Evolutionary conservation across 1,284 basidiomycete genomes (phyloP), one percentile per base, ranked within the genome.

Genomic region (Mycena sp.): DNA sequence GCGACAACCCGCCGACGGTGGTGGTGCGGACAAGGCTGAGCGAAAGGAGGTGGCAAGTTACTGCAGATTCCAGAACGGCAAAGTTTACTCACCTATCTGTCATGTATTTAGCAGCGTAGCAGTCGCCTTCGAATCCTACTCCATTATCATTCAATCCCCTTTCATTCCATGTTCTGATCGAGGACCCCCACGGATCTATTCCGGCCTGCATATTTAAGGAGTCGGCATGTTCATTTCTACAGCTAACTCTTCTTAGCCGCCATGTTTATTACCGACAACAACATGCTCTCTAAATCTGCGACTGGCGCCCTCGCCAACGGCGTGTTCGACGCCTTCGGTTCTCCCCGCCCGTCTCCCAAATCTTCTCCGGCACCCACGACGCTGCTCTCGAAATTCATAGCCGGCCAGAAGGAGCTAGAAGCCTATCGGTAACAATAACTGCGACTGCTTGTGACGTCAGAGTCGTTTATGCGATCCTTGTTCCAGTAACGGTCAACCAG

Each of bases 401-500:
- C 71, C 1, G 73, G 74, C 53, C 61, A 76, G 37, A 71, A 70
- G 54, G 80, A 84, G 21, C 76, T 82, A n/a, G 73, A 82, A 61
- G 49, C 56, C 10, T 77, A 81, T 70, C 74, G 75, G 83, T 84
- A 49, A 35, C 32, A 23, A 44, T 35, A 38, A n/a, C 32, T 35
- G 32, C 12, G 7, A 6, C 16, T 29, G 23, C 25, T 44, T 12
- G 35, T 59, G 51, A 21, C 14, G 9, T 23, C 56, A 35, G 48
- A 56, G 53, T 45, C 53, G 56, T 48, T 64, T 44, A 64, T 38
- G 29, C 59, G 38, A 41, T 17, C 29, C n/a, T 30, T 26, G 41
- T 6, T 35, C 25, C 43, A 65, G 65, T 19, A 48, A 50, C 10
- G 90, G 90, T n/a, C 81, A 82, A 51, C 58, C 85, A 7, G 82